These are phyloP conservation scores for Aciculoconidium aculeatum DNA, from an alignment of 805 yeast species.

Conservation along the genomic window DNA sequence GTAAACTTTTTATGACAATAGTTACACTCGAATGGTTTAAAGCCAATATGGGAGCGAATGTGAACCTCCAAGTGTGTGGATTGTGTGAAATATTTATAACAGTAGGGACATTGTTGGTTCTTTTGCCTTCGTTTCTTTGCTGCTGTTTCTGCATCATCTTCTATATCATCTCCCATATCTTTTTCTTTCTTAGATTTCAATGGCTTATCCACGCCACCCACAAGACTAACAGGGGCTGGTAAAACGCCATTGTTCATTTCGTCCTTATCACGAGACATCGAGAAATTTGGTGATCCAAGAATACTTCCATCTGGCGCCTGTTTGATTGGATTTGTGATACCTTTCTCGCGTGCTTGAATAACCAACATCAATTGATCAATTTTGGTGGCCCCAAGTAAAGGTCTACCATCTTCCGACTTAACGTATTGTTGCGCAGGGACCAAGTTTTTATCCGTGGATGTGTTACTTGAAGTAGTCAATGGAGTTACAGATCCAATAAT, in stretches of 20 bases:
- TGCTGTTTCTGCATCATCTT: slow-evolving; percentile 14
- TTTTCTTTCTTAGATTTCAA: slow-evolving; percentile 21
- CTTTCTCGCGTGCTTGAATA: slow-evolving; percentile 81
- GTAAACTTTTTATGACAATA: slow-evolving; percentile 79
- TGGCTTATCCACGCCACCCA: slow-evolving; percentile 77
- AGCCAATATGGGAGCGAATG: slow-evolving; percentile 80
- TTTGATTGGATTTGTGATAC: slow-evolving; percentile 57
- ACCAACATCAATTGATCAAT: slow-evolving; percentile 89
- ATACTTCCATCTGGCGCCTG: slow-evolving; percentile 68
- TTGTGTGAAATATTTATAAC: slow-evolving; percentile 77
- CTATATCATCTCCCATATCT: slow-evolving; percentile 16
- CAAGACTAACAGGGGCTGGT: slow-evolving; percentile 52
- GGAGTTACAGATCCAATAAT: slow-evolving; percentile 5
- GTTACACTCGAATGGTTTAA: slow-evolving; percentile 75
- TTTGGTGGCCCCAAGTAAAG: slow-evolving; percentile 77
- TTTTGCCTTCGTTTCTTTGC: slow-evolving; percentile 29
- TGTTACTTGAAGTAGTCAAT: slow-evolving; percentile 2
- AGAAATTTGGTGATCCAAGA: slow-evolving; percentile 34
- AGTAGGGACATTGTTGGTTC: slow-evolving; percentile 67
- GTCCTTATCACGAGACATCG: slow-evolving; percentile 9
- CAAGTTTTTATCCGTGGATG: slow-evolving; percentile 17
- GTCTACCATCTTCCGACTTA: slow-evolving; percentile 57
- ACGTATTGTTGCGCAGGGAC: slow-evolving; percentile 44
- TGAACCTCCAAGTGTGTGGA: slow-evolving; percentile 91
- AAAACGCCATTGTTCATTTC: slow-evolving; percentile 41